Base-by-base conservation (phyloP, 176 grass and related monocot species). In the Oryza longistaminata region DNA sequence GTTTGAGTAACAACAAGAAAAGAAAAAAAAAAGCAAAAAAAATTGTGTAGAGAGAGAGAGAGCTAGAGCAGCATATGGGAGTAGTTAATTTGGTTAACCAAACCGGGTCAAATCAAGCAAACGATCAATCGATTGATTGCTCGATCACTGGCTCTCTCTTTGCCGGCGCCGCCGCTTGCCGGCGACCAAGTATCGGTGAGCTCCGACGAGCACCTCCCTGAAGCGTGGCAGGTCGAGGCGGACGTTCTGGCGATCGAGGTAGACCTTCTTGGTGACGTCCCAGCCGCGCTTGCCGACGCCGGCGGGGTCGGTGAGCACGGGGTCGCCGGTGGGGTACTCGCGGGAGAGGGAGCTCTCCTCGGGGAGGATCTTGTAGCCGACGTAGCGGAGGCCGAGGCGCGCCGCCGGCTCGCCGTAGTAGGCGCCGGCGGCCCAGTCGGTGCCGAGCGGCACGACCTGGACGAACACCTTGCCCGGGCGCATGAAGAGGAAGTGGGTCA, bases 401-500 rank as follows among this genome's bases (percentile, higher is more conserved):
- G 9, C 16, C 11, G 96, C 91, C 0, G 93, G 96, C 60, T 93
- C 87, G 55, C 91, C 93, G 81, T 90, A 98, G 83, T 93, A 93
- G 1, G 87, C 88, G 2, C 73, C 78, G 3, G 96, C 93, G 5
- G 91, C 91, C 96, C 91, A 95, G 71, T 92, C 89, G 35, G 83
- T 92, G 70, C 88, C 91, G 1, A 98, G 89, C 0, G 93, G 96
- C 26, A 98, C 85, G 42, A 98, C 85, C 76, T 98, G 96, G 13
- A 98, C 87, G 91, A 98, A 92, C 85, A 93, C 91, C 83, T 90
- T 92, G 0, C 91, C 91, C 0, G 96, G 93, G 0, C 93, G 87
- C 90, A 99, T 92, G 86, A 96, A 99, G 4, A 99, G 73, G 72
- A 99, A 92, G 68, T 99, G 93, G 58, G 91, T 96, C 97, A 99